Conservation (phyloP, 2,329 filamentous ascomycete species). For the Septoria petroselini region DNA sequence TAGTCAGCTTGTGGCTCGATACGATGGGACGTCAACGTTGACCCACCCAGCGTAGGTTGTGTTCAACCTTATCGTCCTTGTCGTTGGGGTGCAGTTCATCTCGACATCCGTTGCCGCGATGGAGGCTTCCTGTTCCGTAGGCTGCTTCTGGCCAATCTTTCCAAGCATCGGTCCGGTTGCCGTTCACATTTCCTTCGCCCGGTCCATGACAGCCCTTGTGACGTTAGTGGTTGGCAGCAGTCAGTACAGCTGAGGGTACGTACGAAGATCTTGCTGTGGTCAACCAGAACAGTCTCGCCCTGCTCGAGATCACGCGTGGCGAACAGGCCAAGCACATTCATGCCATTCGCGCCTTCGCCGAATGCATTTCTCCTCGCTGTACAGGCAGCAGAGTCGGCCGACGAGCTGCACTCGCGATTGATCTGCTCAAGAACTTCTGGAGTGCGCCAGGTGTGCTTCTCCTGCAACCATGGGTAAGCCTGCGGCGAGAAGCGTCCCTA, state of each 20-base stretch:
- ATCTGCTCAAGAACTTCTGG: conserved; percentile 16
- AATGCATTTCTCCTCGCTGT: conserved; percentile 29
- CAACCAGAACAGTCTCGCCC: conserved; percentile 24
- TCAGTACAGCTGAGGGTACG: conserved; percentile 11
- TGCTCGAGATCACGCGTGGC: conserved; percentile 25
- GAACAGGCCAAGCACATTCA: conserved; percentile 33
- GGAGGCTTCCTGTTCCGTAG: conserved; percentile 16
- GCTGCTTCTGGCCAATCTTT: not conserved
- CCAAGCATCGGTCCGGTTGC: not conserved
- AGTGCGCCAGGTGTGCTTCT: conserved; percentile 12
- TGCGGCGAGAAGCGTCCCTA: conserved; percentile 25
- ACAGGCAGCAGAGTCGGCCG: conserved; percentile 9
- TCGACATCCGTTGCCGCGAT: conserved; percentile 24
- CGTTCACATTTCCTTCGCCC: not conserved
- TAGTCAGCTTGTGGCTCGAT: not conserved
- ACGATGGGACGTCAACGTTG: not conserved
- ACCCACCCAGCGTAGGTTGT: conserved; percentile 29
- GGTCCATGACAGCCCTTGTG: conserved; percentile 24
- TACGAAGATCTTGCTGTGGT: conserved; percentile 30
- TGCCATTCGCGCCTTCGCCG: conserved; percentile 17
- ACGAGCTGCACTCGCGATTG: conserved; percentile 22
- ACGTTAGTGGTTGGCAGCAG: not conserved
- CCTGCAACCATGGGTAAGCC: conserved; percentile 34
- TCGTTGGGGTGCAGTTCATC: conserved; percentile 29
- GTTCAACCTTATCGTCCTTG: conserved; percentile 15